Evolutionary conservation across 345 rosid species (phyloP), one percentile per base, ranked within the genome.

Genomic region (Tarenaya hassleriana): DNA sequence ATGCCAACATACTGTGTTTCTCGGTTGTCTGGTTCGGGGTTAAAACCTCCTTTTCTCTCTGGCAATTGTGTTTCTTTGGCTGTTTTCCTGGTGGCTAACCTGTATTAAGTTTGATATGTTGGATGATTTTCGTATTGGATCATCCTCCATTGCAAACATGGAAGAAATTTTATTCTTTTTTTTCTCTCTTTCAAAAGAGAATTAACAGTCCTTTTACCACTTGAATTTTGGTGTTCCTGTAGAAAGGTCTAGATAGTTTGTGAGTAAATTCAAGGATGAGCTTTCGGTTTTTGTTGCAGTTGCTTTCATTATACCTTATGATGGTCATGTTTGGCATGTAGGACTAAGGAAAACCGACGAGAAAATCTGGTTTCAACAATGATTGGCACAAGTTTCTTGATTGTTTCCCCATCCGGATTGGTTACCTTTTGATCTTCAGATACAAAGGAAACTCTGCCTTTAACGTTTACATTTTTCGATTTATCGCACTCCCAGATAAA

Each of bases 341-440:
- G 95, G 95, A 58, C 75, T 88, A 56, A 72, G 66, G 64, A 88
- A 78, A 79, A 68, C 62, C 43, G 83, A 82, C 21, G 70, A 76
- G 70, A 85, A 77, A 69, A 60, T 78, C 43, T 88, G 92, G 95
- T 82, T 88, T 60, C 72, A 73, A 62, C n/a, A 83, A 82, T 37
- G 88, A 83, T 45, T 88, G 95, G 97, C 85, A 79, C 64, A 86
- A 80, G 61, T 85, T 88, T 64, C 76, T 88, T 16, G 89, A 85
- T 50, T 81, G 83, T 21, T 83, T 77, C 70, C 62, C 73, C 37
- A 83, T 88, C 29, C 75, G 78, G 52, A 67, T 77, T 65, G 95
- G 97, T 39, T 87, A 77, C 73, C 71, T 88, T 71, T 58, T 88
- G 65, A 65, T 83, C 44, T 88, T 85, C 73, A 77, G 84, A 85